phyloP scores from a whole-genome alignment of 371 early-diverging fungal genomes.

The Batkoa obscura region DNA sequence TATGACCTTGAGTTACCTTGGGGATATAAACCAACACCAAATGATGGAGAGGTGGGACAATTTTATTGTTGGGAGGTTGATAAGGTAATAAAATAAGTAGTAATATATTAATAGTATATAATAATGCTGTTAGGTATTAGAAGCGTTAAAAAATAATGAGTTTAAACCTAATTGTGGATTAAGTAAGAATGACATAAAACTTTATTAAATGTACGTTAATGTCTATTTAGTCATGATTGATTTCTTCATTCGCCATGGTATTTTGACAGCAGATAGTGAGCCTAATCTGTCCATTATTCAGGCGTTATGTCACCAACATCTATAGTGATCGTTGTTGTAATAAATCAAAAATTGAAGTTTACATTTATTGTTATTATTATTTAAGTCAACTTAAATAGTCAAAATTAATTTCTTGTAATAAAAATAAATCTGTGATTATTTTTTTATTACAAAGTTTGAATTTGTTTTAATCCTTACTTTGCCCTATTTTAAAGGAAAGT shows the following conservation, averaged over 20 bases:
- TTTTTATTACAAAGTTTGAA: too few relatives aligned
- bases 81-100: constrained; percentile 20
- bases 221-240: constrained; percentile 39
- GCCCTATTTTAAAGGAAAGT: too few relatives aligned
- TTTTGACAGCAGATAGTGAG: constrained; percentile 57
- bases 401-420: too few relatives aligned
- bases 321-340: too few relatives aligned
- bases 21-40: constrained; percentile 42
- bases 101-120: neutral
- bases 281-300: constrained; percentile 50
- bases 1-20: constrained; percentile 60
- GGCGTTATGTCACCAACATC: constrained; percentile 34
- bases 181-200: constrained; percentile 11
- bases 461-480: too few relatives aligned
- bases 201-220: constrained; percentile 14
- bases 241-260: constrained; percentile 61
- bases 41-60: constrained; percentile 78
- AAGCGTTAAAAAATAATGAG: constrained; percentile 30
- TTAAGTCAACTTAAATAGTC: too few relatives aligned
- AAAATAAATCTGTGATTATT: too few relatives aligned
- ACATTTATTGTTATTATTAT: too few relatives aligned
- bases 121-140: constrained; percentile 15
- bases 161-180: constrained; percentile 83
- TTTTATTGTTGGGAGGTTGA: constrained; percentile 57
- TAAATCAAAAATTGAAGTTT: too few relatives aligned